Evolutionary conservation across 2,329 filamentous ascomycete genomes (phyloP), one percentile per base, ranked within the genome.

Genomic region (Penicillium sclerotigenum): DNA sequence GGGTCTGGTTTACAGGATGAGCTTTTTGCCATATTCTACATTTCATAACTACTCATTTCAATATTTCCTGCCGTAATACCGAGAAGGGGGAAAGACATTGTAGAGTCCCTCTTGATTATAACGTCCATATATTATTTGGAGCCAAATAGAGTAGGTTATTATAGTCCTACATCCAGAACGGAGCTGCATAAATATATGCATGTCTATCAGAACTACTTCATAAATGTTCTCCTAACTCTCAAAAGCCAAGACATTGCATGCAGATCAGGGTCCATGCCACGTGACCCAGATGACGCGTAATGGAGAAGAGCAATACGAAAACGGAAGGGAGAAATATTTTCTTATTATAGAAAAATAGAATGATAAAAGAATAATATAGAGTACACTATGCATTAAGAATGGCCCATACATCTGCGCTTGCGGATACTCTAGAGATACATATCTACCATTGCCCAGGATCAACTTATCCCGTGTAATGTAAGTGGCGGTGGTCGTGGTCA

Each of bases 241-340:
- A 41, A 49, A 49, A 41, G 49, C 49, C 38, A 52, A 46, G 49
- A 36, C 16, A 28, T 22, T n/a, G 49, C 46, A 48, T 48, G 31
- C 24, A 49, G 34, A 36, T 52, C 49, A 46, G 41, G 48, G 41
- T 16, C 40, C 16, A 16, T 9, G 9, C 16, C 49, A 52, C 49
- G 49, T 52, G 49, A 46, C 5, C 9, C 13, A 11, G 22, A 6
- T 22, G 29, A 52, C 29, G 38, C 38, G 49, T 52, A 52, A 45
- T 46, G 11, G n/a, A 24, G 2, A 43, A 37, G 13, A 13, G 9
- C 9, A 18, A 29, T 26, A 31, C 36, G 46, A 26, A 48, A n/a
- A 48, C 31, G 46, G 31, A 38, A 22, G 20, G 22, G 16, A 14
- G 33, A 38, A n/a, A n/a, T n/a, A n/a, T n/a, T 28, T 48, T 36